Percentiles rank a stretch among this genome's conserved stretches.
Evolutionary conservation across 805 yeast species (phyloP).

Genomic region (Candida hispaniensis): DNA sequence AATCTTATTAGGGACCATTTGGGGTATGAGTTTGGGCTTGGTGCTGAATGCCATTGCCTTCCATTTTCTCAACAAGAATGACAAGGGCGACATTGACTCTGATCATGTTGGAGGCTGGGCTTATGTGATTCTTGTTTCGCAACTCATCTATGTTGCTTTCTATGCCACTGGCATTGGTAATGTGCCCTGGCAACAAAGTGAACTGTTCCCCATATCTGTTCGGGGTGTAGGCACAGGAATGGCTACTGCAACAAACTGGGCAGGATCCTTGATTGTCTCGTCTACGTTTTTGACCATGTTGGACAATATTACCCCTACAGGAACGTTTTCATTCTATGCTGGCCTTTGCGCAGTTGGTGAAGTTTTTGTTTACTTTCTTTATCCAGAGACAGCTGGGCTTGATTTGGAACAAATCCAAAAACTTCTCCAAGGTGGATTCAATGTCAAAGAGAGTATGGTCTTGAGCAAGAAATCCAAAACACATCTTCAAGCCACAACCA

Average conservation of each 20-base stretch:
- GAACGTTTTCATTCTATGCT: slow-evolving; percentile 86
- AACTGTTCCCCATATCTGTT: slow-evolving; percentile 85
- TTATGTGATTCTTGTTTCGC: slow-evolving; percentile 68
- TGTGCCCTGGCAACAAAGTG: slow-evolving; percentile 97
- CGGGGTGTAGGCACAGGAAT: slow-evolving; percentile 86
- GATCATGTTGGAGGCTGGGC: slow-evolving; percentile 68
- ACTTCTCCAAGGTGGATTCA: slow-evolving; percentile 74
- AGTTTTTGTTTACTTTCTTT: slow-evolving; percentile 66
- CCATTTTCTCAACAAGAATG: slow-evolving; percentile 58
- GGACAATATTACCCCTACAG: slow-evolving; percentile 85
- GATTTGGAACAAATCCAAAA: slow-evolving; percentile 86
- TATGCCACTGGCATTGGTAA: slow-evolving; percentile 95
- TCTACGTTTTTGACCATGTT: slow-evolving; percentile 91
- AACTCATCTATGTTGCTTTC: slow-evolving; percentile 78
- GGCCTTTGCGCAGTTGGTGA: slow-evolving; percentile 64
- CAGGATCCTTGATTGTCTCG: slow-evolving; percentile 83
- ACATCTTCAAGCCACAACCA: too few relatives aligned
- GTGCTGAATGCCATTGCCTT: slow-evolving; percentile 81
- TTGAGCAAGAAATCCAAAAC: slow-evolving; percentile 40
- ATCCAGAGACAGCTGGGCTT: slow-evolving; percentile 86
- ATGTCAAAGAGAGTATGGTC: slow-evolving; percentile 53
- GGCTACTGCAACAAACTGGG: slow-evolving; percentile 92
- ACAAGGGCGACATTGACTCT: slow-evolving; percentile 33
- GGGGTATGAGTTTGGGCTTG: slow-evolving; percentile 71
- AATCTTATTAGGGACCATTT: slow-evolving; percentile 67